Evolutionary conservation across 139 green algal genomes (phyloP), one percentile per base, ranked within the genome.

Genomic region (Chlorella sp.): DNA sequence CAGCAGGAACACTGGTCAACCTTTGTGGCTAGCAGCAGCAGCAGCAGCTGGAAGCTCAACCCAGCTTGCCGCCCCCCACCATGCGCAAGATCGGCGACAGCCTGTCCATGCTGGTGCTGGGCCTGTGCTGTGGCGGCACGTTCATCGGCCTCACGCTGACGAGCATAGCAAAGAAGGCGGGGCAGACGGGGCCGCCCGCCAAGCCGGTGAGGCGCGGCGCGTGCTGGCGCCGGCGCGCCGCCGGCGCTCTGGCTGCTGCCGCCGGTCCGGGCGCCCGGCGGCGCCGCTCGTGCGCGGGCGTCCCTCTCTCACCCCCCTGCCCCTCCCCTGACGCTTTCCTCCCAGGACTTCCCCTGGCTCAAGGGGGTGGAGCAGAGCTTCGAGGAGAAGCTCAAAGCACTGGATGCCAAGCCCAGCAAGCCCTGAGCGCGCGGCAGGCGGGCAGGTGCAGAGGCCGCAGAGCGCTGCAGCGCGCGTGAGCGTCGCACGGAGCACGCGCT

Each of bases 121-220:
- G 66, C 33, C 27, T 80, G 33, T 50, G 81, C 27, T 55, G 42
- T 38, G 71, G 51, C 8, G 71, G 71, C 51, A 86, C 81, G 25
- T 80, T 83, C n/a, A 48, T 83, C 14, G 81, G 40, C 17, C 65
- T 86, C 17, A 15, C 36, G 3, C 53, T 86, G 41, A 80, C 76
- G 1, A 61, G 38, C 38, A 23, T 63, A 2, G 71, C 76, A 15
- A 85, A 80, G 41, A 62, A 73, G 29, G 35, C 38, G 17, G 55
- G 36, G n/a, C 5, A 60, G 38, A 64, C 46, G 38, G 63, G 43
- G 35, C 60, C 69, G 36, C 68, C 62, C 1, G 9, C 31, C 21
- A 73, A 77, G 40, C 70, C 45, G 7, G n/a, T n/a, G n/a, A n/a
- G n/a, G n/a, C n/a, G n/a, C n/a, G n/a, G n/a, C n/a, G n/a, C n/a